Base-by-base conservation (phyloP, 129 eudicot species). In the Chrysanthemum makinoi region DNA sequence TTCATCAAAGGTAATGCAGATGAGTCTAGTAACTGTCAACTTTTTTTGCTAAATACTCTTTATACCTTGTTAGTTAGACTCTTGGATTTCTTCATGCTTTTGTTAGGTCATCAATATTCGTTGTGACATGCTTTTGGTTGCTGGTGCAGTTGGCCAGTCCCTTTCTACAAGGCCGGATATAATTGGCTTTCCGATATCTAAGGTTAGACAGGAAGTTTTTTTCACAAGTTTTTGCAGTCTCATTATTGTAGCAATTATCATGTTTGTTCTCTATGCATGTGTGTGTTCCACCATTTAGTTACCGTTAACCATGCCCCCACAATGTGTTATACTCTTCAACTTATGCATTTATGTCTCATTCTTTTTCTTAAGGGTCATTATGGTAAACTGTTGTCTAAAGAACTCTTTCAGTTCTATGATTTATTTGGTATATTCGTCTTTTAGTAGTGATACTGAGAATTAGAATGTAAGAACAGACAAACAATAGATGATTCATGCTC, bases 141-240 rank as follows among this genome's bases (percentile, higher is more conserved):
- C 75, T 77, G 77, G 69, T 78, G 86, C 99, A 95, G 99, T 95
- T 81, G 99, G 99, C 39, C 99, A 95, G 77, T 95, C 99, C 62
- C 94, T 95, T 65, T 86, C 99, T 24, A 95, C 99, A 26, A 88
- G 99, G 82, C 99, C 99, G 69, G 99, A 95, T 80, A 88, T 95
- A 14, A 84, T 90, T 67, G 99, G 99, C 58, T 77, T 77, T 73
- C 96, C 81, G 63, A 84, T 86, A 59, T 77, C 97, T 7, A 90
- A 90, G 99, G 99, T 94, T 46, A 72, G 85, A 24, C 60, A 68
- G 17, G 71, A 30, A 63, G 67, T 30, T 76, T 54, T 33, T 77
- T 18, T 77, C 30, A 56, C 14, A 48, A 69, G 70, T 22, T 14
- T 75, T 64, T 12, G 33, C 68, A 51, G 35, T 59, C 22, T 30